Conservation (phyloP, 352 stramenopile genomes). For the Phytopythium boreale region DNA sequence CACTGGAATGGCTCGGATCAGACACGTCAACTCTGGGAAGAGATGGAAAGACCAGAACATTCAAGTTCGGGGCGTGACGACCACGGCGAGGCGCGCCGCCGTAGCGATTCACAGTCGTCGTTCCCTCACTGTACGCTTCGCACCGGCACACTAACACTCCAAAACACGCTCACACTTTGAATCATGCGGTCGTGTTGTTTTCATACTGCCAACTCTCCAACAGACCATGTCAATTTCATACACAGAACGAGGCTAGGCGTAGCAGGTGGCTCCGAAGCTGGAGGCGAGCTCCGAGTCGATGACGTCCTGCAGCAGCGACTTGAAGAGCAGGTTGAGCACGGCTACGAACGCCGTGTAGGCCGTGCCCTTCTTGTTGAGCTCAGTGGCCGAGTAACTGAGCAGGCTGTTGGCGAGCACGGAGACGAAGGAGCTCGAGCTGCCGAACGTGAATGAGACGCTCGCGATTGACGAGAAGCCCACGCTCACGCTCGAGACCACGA, state of each 20-base stretch:
- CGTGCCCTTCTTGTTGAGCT: slow-evolving; percentile 65
- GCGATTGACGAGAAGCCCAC: slow-evolving; percentile 25
- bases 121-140: too few relatives aligned
- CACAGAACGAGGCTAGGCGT: slow-evolving; percentile 3
- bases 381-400: slow-evolving; percentile 36
- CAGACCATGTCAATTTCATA: background rate
- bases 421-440: slow-evolving; percentile 34
- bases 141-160: too few relatives aligned
- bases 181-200: too few relatives aligned
- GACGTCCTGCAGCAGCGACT: slow-evolving; percentile 49
- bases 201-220: too few relatives aligned
- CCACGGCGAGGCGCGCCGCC: background rate
- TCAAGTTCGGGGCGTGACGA: slow-evolving; percentile 3
- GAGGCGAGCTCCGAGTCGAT: slow-evolving; percentile 33
- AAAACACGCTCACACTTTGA: too few relatives aligned
- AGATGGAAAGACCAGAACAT: too few relatives aligned
- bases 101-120: too few relatives aligned
- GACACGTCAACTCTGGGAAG: background rate
- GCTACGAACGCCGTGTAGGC: slow-evolving; percentile 39
- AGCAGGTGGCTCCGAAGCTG: slow-evolving; percentile 43
- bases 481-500: slow-evolving; percentile 22
- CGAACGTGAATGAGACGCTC: slow-evolving; percentile 48
- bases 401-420: slow-evolving; percentile 42
- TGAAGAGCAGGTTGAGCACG: slow-evolving; percentile 32
- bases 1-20: background rate